Evolutionary conservation across 2,329 filamentous ascomycete genomes (phyloP), one percentile per base, ranked within the genome.

Genomic region (Colletotrichum tamarilloi): DNA sequence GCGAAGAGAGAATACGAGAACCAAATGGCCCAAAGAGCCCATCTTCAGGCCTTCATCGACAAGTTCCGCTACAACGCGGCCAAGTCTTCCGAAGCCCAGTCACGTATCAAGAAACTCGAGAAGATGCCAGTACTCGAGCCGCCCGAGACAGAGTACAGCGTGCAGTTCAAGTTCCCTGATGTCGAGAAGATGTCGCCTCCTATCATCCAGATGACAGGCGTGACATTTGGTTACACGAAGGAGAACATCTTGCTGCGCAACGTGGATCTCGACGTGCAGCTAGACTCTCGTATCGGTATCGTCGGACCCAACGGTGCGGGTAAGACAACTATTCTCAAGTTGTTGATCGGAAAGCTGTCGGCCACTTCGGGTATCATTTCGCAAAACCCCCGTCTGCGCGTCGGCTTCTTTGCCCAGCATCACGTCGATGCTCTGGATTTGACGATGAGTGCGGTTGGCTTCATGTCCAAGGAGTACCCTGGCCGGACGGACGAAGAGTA

Each of bases 1-100:
- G 95, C 95, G 56, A 96, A 97, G 88, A 93, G 95, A 79, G 97
- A 99, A 84, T 99, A 99, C 84, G 97, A 99, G 84, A 98, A 97
- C 84, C 97, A 99, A 81, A 98, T 98, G 95, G 95, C 89, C 1
- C 92, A 96, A 83, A 91, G 97, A 77, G 95, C 95, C 38, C 97
- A 99, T 87, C 85, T 99, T 75, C 97, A 99, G 86, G 92, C 94
- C 32, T 99, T 99, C 84, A 99, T 99, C 85, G 97, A 99, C 89
- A 99, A 99, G 85, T 99, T 99, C 89, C 92, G 97, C 66, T 99
- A 99, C 89, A 99, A 99, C 81, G 97, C 97, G 32, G 97, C 96
- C 80, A 99, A 99, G 84, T 98, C 97, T 1, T 98, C 96, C 9
- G 97, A 99, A 87, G 97, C 97, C 1, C 97, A 99, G 81, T 98